Conservation (phyloP, 2,329 filamentous ascomycete species). For the Diatrype stigma region DNA sequence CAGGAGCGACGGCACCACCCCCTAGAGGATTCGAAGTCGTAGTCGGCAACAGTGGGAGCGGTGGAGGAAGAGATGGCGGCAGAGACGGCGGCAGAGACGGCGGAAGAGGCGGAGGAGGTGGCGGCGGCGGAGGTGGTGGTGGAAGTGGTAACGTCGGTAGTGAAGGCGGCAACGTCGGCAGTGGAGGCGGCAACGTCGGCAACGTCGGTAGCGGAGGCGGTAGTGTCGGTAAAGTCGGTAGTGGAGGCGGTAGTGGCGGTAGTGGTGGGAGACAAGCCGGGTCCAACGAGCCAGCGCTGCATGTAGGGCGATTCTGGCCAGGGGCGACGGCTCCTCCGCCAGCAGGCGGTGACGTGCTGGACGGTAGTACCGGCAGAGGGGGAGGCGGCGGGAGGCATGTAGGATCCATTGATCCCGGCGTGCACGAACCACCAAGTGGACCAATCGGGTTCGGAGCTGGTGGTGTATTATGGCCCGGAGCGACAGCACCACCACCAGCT, state of each 20-base stretch:
- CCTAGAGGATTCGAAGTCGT: neutral
- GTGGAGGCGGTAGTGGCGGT: neutral
- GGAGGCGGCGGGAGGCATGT: too few relatives aligned
- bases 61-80: neutral
- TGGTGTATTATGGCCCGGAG: constrained; percentile 3
- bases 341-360: constrained; percentile 4
- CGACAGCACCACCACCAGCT: constrained; percentile 4
- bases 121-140: neutral
- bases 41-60: neutral
- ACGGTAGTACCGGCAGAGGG: constrained; percentile 8
- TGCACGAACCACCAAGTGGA: too few relatives aligned
- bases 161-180: too few relatives aligned
- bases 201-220: neutral
- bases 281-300: constrained; percentile 7
- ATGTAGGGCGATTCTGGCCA: constrained; percentile 4
- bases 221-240: too few relatives aligned
- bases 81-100: neutral
- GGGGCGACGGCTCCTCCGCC: constrained; percentile 4
- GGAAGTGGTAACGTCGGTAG: neutral
- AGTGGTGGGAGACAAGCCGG: constrained; percentile 4
- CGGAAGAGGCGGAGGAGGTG: neutral
- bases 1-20: too few relatives aligned
- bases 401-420: too few relatives aligned
- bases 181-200: neutral
- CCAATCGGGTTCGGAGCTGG: too few relatives aligned